phyloP scores from a whole-genome alignment of 805 yeast genomes.

The Suhomyces prunicola region DNA sequence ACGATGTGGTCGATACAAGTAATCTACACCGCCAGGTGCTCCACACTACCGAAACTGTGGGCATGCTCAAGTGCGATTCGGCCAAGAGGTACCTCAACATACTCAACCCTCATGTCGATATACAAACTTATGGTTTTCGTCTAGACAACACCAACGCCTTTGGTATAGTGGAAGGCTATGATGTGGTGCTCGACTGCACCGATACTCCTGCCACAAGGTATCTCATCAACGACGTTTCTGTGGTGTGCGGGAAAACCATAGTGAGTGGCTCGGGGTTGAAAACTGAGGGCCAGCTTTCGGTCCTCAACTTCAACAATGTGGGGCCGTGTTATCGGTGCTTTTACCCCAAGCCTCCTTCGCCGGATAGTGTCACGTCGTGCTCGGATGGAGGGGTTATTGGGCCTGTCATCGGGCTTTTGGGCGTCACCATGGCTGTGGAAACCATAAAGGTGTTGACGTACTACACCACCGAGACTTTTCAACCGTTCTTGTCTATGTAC shows the following conservation, averaged over 20 bases:
- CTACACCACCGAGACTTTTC: constrained; percentile 50
- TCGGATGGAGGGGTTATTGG: constrained; percentile 94
- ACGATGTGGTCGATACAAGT: constrained; percentile 78
- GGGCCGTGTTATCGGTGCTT: constrained; percentile 97
- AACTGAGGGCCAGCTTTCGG: constrained; percentile 84
- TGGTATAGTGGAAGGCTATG: constrained; percentile 60
- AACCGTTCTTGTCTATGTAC: constrained; percentile 67
- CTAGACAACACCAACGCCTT: constrained; percentile 59
- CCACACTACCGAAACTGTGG: constrained; percentile 66
- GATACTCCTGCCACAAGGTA: constrained; percentile 89
- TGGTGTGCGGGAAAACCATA: constrained; percentile 61
- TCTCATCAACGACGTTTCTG: constrained; percentile 81
- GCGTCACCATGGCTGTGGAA: constrained; percentile 85
- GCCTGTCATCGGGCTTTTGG: constrained; percentile 92
- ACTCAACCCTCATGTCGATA: constrained; percentile 67
- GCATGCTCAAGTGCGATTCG: constrained; percentile 73
- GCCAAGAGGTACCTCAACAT: constrained; percentile 54
- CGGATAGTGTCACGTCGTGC: constrained; percentile 78
- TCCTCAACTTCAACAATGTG: constrained; percentile 57
- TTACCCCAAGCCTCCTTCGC: constrained; percentile 87
- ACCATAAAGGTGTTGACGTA: constrained; percentile 67
- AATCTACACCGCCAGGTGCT: constrained; percentile 88
- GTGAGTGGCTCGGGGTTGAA: constrained; percentile 91
- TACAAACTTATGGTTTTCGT: constrained; percentile 50
- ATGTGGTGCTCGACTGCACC: constrained; percentile 85